A percentile compares a stretch with the other conserved stretches of the same genome.
phyloP scores from a whole-genome alignment of 768 basidiomycete species.

The Holtermanniella nyarrowii region DNA sequence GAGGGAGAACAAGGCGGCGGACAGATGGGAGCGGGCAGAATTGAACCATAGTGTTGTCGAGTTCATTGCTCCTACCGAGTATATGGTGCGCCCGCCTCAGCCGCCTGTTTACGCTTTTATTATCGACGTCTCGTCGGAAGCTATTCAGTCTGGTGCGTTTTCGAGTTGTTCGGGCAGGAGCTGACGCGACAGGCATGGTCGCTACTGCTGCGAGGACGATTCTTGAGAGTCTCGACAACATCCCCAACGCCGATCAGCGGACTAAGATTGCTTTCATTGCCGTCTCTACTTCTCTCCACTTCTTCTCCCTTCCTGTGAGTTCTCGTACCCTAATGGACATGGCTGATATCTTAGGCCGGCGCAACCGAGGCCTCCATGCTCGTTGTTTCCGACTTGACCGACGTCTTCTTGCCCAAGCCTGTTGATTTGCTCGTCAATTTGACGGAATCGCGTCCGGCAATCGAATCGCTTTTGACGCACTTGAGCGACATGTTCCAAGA shows the following conservation, averaged over 20 bases:
- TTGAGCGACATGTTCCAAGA: slow-evolving; percentile 97
- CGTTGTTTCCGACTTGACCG: slow-evolving; percentile 91
- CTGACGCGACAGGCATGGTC: slow-evolving; percentile 64
- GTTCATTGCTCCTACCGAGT: slow-evolving; percentile 94
- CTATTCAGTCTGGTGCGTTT: slow-evolving; percentile 71
- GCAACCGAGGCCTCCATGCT: slow-evolving; percentile 76
- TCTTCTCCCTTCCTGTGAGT: slow-evolving; percentile 83
- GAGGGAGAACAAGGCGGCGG: slow-evolving; percentile 80
- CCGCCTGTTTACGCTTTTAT: slow-evolving; percentile 94
- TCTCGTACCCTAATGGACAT: not conserved
- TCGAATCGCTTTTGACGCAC: slow-evolving; percentile 70
- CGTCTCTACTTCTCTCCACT: slow-evolving; percentile 85
- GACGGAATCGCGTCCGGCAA: slow-evolving; percentile 63
- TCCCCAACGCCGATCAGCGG: slow-evolving; percentile 86
- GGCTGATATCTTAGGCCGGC: slow-evolving; percentile 28
- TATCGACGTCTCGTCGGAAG: slow-evolving; percentile 88
- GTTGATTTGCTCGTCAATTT: slow-evolving; percentile 93
- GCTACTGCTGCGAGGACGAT: slow-evolving; percentile 96
- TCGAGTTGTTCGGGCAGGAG: no score
- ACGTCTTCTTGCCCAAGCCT: slow-evolving; percentile 95
- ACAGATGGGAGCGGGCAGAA: slow-evolving; percentile 87
- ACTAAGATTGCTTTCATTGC: slow-evolving; percentile 89
- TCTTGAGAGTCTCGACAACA: slow-evolving; percentile 83
- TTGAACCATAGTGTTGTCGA: slow-evolving; percentile 91
- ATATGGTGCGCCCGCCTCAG: slow-evolving; percentile 96